A percentile compares a stretch with the other conserved stretches of the same genome.
Conservation (phyloP, 345 rosid genomes). For the Atalantia buxifolia region DNA sequence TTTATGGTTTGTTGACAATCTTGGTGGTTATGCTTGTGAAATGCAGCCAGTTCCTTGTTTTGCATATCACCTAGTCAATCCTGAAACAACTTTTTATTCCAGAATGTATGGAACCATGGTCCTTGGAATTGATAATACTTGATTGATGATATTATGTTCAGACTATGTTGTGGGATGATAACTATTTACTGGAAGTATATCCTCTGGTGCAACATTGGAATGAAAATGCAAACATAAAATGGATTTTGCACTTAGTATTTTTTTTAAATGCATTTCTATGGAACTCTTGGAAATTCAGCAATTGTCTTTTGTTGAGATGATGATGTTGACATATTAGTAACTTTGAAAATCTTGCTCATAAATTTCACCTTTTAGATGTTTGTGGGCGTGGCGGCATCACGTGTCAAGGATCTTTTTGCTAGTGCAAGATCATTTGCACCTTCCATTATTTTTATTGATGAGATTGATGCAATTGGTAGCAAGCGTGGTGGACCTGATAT, state of each 20-base stretch:
- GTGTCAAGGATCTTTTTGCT: conserved; percentile 94
- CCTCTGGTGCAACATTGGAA: neutral
- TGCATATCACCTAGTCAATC: neutral
- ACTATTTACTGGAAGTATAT: neutral
- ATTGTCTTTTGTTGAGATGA: neutral
- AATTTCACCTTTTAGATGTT: conserved; percentile 64
- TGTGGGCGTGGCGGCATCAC: conserved; percentile 98
- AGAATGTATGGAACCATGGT: neutral
- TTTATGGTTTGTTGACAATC: neutral
- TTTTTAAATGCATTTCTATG: neutral
- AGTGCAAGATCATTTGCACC: conserved; percentile 93
- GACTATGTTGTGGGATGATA: neutral
- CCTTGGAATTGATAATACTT: neutral
- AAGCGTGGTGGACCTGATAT: conserved; percentile 98
- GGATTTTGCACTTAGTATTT: neutral
- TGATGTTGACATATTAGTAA: neutral
- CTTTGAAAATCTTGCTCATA: conserved; percentile 18
- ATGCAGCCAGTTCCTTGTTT: neutral
- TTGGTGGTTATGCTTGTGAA: neutral
- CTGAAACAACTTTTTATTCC: neutral
- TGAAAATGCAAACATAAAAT: neutral
- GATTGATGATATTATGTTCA: neutral
- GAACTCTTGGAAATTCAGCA: neutral
- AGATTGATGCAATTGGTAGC: conserved; percentile 98
- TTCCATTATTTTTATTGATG: conserved; percentile 92